phyloP scores from a whole-genome alignment of 805 yeast genomes.

The Yamadazyma olivae region DNA sequence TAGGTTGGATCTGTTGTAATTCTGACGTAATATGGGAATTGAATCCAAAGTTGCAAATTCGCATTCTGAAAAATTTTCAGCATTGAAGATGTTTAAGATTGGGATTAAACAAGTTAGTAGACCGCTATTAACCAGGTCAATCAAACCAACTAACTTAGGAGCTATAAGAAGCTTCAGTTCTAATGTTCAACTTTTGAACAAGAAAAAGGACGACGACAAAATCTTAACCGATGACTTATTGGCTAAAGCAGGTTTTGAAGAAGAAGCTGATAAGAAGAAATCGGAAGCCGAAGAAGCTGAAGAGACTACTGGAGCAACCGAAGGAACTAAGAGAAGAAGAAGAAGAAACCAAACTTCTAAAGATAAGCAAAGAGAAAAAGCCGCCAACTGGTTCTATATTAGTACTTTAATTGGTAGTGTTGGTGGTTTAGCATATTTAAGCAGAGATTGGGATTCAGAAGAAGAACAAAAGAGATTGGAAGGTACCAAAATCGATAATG shows the following conservation, averaged over 20 bases:
- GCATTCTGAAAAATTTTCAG: constrained; percentile 5
- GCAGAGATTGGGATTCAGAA: constrained; percentile 81
- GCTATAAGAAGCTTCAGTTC: not conserved
- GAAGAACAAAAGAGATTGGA: constrained; percentile 59
- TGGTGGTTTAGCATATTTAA: constrained; percentile 61
- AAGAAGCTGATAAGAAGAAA: constrained; percentile 17
- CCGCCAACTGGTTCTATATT: constrained; percentile 72
- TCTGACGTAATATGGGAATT: too few species aligned
- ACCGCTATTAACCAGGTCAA: too few species aligned
- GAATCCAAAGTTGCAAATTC: not conserved
- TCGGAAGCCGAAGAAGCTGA: constrained; percentile 12
- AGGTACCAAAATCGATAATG: constrained; percentile 52
- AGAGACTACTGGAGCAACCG: constrained; percentile 5
- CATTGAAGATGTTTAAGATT: constrained; percentile 1
- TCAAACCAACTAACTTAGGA: too few species aligned
- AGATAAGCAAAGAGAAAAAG: constrained; percentile 78
- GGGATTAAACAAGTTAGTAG: constrained; percentile 1
- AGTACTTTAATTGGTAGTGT: constrained; percentile 51
- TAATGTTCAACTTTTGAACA: constrained; percentile 8
- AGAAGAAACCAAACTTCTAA: constrained; percentile 60
- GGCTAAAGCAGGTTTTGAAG: constrained; percentile 80
- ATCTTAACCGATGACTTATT: constrained; percentile 79
- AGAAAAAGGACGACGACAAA: constrained; percentile 16
- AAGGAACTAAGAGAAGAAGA: constrained; percentile 26
- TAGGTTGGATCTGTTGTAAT: too few species aligned